A percentile compares a stretch with the other conserved stretches of the same genome.
These are phyloP conservation scores for Auricularia sp. DNA, from an alignment of 768 basidiomycete genomes.

Conservation along the genomic window DNA sequence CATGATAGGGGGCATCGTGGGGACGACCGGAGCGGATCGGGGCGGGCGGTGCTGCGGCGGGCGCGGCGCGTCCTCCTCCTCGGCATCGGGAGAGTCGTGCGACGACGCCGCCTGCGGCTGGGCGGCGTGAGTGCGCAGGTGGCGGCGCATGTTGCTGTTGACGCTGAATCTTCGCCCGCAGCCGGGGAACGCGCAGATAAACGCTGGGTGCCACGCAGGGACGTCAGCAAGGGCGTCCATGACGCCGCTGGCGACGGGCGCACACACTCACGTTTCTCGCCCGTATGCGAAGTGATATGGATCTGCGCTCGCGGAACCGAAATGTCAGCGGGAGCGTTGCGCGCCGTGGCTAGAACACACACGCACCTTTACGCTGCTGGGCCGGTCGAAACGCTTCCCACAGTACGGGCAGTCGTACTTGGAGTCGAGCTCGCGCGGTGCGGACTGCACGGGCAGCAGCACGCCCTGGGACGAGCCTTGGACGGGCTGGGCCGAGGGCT, in stretches of 20 bases:
- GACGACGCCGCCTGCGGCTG: not conserved
- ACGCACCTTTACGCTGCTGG: constrained; percentile 41
- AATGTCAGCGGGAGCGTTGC: not conserved
- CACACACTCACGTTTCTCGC: constrained; percentile 46
- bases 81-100: not conserved
- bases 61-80: not conserved
- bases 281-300: constrained; percentile 60
- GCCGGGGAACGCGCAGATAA: constrained; percentile 61
- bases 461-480: not conserved
- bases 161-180: constrained; percentile 75
- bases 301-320: constrained; percentile 20
- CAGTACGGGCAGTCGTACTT: constrained; percentile 34
- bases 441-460: not conserved
- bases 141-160: constrained; percentile 76
- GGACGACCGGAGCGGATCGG: not conserved
- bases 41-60: not conserved
- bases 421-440: not conserved
- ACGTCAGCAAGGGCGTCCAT: constrained; percentile 1
- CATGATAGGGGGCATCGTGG: not conserved
- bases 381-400: constrained; percentile 56
- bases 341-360: not conserved
- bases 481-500: not conserved
- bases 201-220: constrained; percentile 33
- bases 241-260: not conserved
- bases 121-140: constrained; percentile 53